phyloP scores from a whole-genome alignment of 768 basidiomycete species.

The Podaxis sp. region DNA sequence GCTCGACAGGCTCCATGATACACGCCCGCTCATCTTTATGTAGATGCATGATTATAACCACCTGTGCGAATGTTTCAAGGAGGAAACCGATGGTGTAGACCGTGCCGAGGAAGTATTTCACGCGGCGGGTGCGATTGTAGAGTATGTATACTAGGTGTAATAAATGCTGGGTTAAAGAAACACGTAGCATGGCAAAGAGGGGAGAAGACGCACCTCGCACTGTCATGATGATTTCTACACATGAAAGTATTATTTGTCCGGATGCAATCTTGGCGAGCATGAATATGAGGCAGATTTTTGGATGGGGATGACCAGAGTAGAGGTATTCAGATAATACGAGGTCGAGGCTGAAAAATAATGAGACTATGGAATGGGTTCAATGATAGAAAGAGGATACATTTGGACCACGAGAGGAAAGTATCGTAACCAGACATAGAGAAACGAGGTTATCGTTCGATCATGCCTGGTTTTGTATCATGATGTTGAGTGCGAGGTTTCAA shows the following conservation, averaged over 20 bases:
- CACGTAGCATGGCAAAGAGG: too few relatives aligned
- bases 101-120: background rate
- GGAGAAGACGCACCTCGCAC: constrained; percentile 18
- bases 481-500: background rate
- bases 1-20: background rate
- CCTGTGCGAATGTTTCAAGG: background rate
- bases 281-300: constrained; percentile 4
- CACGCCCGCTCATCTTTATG: background rate
- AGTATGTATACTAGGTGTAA: background rate
- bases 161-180: background rate
- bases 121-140: background rate
- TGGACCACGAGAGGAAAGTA: constrained; percentile 21
- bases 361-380: background rate
- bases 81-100: background rate
- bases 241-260: constrained; percentile 16
- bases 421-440: constrained; percentile 21
- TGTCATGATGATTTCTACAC: constrained; percentile 23
- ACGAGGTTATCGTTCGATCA: constrained; percentile 12
- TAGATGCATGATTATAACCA: background rate
- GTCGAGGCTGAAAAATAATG: constrained; percentile 12
- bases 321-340: constrained; percentile 12
- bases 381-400: constrained; percentile 15
- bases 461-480: background rate
- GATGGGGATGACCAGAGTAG: background rate
- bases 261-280: constrained; percentile 17